phyloP scores from a whole-genome alignment of 23 red algal genomes.

The Gracilaria domingensis region DNA sequence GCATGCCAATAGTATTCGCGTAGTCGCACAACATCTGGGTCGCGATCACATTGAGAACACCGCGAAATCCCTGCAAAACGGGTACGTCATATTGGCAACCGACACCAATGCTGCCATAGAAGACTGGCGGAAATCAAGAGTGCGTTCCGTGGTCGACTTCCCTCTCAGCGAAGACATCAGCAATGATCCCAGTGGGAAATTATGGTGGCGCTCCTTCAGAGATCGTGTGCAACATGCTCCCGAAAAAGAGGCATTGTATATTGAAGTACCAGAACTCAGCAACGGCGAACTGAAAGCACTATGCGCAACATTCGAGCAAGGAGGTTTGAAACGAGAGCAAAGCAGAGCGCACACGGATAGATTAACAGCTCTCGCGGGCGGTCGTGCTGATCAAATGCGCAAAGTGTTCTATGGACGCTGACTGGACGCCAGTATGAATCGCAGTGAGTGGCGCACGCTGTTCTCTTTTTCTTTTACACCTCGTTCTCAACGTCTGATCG shows the following conservation, averaged over 20 bases:
- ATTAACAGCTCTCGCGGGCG: constrained; percentile 53
- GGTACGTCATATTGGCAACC: constrained; percentile 51
- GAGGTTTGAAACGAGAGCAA: constrained; percentile 24
- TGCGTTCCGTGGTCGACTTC: constrained; percentile 26
- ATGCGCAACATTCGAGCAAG: constrained; percentile 60
- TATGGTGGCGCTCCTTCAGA: constrained; percentile 33
- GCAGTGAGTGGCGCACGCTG: neutral
- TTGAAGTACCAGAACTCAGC: constrained; percentile 45
- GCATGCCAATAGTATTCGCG: constrained; percentile 66
- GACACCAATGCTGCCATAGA: constrained; percentile 20
- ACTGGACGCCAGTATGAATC: neutral
- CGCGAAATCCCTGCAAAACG: constrained; percentile 45
- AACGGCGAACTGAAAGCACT: constrained; percentile 57
- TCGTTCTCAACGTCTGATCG: constrained; percentile 24
- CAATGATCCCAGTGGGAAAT: constrained; percentile 35
- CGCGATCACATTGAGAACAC: constrained; percentile 49
- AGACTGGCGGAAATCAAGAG: constrained; percentile 53
- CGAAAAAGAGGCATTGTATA: neutral
- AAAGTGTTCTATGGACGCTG: constrained; percentile 40
- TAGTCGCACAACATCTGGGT: constrained; percentile 62
- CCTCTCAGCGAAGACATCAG: constrained; percentile 49
- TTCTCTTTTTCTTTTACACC: constrained; percentile 11
- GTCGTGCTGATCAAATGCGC: constrained; percentile 56
- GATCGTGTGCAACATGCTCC: constrained; percentile 18
- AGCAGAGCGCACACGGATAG: constrained; percentile 12